Evolutionary conservation across 768 basidiomycete genomes (phyloP).

Genomic region (Suillus lakei): DNA sequence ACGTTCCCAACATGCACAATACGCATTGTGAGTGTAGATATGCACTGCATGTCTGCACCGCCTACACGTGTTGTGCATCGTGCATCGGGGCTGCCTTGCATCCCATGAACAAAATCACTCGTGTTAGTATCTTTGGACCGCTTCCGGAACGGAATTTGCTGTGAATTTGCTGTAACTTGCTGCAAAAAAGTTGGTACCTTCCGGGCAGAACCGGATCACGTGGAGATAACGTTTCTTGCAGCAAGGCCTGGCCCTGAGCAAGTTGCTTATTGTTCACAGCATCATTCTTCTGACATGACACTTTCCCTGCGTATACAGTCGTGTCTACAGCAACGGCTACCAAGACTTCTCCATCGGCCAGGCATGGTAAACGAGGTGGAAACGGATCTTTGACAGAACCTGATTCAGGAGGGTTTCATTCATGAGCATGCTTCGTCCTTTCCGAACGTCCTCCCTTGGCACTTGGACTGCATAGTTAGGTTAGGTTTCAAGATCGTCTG

Average conservation of each 20-base stretch:
- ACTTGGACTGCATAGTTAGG: too few species aligned
- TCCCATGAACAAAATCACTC: background rate
- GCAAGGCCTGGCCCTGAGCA: too few species aligned
- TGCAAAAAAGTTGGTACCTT: background rate
- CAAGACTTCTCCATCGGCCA: conserved; percentile 5
- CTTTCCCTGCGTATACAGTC: background rate
- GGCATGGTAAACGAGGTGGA: conserved; percentile 16
- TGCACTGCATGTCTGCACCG: background rate
- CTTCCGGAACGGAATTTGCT: background rate
- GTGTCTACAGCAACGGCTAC: conserved; percentile 25
- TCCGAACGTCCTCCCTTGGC: conserved; percentile 60
- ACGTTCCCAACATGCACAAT: conserved; percentile 2
- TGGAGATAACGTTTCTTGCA: background rate
- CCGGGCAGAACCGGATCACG: background rate
- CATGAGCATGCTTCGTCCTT: conserved; percentile 92
- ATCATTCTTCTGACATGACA: background rate
- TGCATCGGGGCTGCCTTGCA: background rate
- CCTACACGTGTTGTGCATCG: conserved; percentile 2
- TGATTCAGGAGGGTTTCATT: conserved; percentile 91
- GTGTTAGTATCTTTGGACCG: background rate
- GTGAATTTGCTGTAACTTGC: background rate
- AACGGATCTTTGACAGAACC: conserved; percentile 3
- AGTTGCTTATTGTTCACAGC: too few species aligned
- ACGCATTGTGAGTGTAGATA: background rate
- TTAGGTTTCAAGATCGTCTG: conserved; percentile 10